Percentiles rank a stretch among this genome's conserved stretches.
phyloP scores from a whole-genome alignment of 129 eudicot genomes.

The Lactuca saligna region DNA sequence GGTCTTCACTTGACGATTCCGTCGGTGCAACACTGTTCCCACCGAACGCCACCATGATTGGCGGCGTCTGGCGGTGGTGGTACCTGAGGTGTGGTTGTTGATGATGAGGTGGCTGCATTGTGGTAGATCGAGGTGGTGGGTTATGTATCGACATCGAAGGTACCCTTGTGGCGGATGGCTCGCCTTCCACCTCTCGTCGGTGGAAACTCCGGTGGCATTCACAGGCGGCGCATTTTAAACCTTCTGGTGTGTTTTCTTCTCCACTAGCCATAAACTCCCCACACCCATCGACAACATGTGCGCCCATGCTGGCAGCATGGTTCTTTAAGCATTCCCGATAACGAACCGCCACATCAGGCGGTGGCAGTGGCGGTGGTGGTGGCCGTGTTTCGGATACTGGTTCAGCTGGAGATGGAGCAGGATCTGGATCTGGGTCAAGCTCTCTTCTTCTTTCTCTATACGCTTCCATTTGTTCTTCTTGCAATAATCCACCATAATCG shows the following conservation, averaged over 20 bases:
- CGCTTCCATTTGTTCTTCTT: constrained; percentile 21
- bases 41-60: constrained; percentile 66
- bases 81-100: constrained; percentile 37
- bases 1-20: constrained; percentile 85
- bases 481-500: constrained; percentile 23
- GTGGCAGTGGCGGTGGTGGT: constrained; percentile 23
- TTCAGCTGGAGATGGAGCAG: constrained; percentile 26
- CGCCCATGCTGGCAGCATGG: constrained; percentile 72
- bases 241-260: constrained; percentile 57
- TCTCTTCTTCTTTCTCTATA: constrained; percentile 21
- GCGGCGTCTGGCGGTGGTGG: constrained; percentile 35
- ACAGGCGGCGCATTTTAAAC: constrained; percentile 73
- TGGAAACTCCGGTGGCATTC: constrained; percentile 86
- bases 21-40: constrained; percentile 46
- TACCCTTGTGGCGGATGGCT: constrained; percentile 16
- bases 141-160: constrained; percentile 10
- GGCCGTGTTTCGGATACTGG: constrained; percentile 31
- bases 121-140: constrained; percentile 31
- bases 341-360: constrained; percentile 16
- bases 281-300: constrained; percentile 70
- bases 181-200: constrained; percentile 55
- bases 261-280: constrained; percentile 88
- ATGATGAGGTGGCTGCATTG: constrained; percentile 13
- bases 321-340: constrained; percentile 74
- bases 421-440: constrained; percentile 32